These are phyloP conservation scores for Coprinopsis cinerea DNA, from an alignment of 768 basidiomycete species.

Conservation along the genomic window DNA sequence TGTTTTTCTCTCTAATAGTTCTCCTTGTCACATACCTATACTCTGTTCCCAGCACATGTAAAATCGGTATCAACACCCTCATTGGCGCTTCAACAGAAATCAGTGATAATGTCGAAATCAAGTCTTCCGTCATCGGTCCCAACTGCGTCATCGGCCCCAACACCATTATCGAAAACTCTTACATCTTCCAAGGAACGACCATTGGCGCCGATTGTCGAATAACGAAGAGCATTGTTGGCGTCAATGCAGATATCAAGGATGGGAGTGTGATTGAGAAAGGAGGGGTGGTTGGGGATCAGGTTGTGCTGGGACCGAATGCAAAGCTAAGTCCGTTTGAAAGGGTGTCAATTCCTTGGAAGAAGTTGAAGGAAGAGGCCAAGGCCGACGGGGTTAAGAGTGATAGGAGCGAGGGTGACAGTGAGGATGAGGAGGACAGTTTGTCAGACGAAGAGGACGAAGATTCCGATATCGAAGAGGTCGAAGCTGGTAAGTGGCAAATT, in stretches of 20 bases:
- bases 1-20: conserved; percentile 15
- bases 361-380: conserved; percentile 20
- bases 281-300: conserved; percentile 77
- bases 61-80: conserved; percentile 74
- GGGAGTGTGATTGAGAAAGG: conserved; percentile 65
- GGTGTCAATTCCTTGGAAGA: conserved; percentile 50
- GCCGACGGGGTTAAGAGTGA: conserved; percentile 10
- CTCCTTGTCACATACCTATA: background rate
- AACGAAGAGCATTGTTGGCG: conserved; percentile 75
- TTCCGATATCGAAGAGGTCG: conserved; percentile 64
- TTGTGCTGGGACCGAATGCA: conserved; percentile 71
- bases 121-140: conserved; percentile 72
- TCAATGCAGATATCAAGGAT: conserved; percentile 66
- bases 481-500: conserved; percentile 44
- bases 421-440: conserved; percentile 22
- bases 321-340: conserved; percentile 63
- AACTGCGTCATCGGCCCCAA: conserved; percentile 69
- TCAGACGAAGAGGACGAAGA: conserved; percentile 34
- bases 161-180: conserved; percentile 65
- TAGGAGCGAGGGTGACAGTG: conserved; percentile 32
- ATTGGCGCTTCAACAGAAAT: conserved; percentile 77
- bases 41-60: conserved; percentile 55
- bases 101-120: conserved; percentile 58
- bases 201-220: conserved; percentile 71
- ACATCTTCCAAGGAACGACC: conserved; percentile 74